Conservation (phyloP, 768 basidiomycete genomes). For the Punctularia strigosozonata region DNA sequence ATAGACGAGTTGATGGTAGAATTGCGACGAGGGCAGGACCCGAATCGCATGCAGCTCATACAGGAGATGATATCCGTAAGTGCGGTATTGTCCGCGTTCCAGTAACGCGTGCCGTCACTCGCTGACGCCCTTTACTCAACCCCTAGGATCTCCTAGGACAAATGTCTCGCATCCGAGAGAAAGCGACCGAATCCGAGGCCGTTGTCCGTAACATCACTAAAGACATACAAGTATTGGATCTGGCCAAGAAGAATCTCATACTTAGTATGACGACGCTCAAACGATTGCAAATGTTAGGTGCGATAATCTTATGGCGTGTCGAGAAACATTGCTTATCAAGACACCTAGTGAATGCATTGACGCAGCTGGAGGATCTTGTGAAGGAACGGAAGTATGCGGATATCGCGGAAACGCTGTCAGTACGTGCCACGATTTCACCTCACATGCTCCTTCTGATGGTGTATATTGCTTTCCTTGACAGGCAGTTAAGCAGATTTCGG, state of each 20-base stretch:
- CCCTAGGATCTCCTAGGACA: conserved; percentile 82
- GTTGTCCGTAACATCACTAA: conserved; percentile 92
- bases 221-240: conserved; percentile 90
- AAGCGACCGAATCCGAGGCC: conserved; percentile 93
- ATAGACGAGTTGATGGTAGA: conserved; percentile 57
- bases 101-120: neutral
- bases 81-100: neutral
- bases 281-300: conserved; percentile 89
- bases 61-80: conserved; percentile 94
- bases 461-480: conserved; percentile 19
- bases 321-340: too few relatives aligned
- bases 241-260: conserved; percentile 88
- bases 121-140: neutral
- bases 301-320: too few relatives aligned
- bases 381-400: conserved; percentile 74
- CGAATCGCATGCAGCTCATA: conserved; percentile 78
- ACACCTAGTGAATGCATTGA: conserved; percentile 77
- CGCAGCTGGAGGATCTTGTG: conserved; percentile 69
- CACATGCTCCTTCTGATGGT: too few relatives aligned
- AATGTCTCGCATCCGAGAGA: conserved; percentile 93
- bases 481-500: conserved; percentile 83
- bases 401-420: conserved; percentile 72
- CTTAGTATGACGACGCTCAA: conserved; percentile 84
- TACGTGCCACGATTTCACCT: conserved; percentile 38
- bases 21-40: conserved; percentile 69